These are phyloP conservation scores for Eimeria tenella DNA, from an alignment of 169 alveolate genomes.

Conservation along the genomic window DNA sequence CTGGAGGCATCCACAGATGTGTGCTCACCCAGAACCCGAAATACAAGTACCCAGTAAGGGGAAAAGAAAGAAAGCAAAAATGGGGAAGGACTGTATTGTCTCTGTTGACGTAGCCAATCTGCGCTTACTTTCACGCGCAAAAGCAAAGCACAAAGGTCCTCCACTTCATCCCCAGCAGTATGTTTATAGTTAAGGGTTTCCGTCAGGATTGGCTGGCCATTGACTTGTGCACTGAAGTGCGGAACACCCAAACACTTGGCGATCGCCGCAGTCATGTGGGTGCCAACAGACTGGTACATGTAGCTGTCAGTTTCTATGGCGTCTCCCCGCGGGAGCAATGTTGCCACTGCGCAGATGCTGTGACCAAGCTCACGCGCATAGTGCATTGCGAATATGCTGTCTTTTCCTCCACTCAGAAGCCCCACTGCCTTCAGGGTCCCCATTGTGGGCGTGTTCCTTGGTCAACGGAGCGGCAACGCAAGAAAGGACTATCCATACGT, in stretches of 20 bases:
- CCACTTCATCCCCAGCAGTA: slow-evolving; percentile 94
- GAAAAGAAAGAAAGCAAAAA: not conserved
- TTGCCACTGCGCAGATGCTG: slow-evolving; percentile 79
- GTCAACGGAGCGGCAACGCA: too few relatives aligned
- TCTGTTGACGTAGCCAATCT: too few relatives aligned
- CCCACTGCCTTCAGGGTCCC: slow-evolving; percentile 87
- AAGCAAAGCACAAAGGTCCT: slow-evolving; percentile 91
- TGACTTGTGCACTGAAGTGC: slow-evolving; percentile 62
- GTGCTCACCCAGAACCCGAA: not conserved
- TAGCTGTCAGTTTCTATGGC: slow-evolving; percentile 80
- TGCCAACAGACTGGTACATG: slow-evolving; percentile 96
- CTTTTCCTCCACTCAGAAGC: slow-evolving; percentile 93
- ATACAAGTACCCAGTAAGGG: not conserved
- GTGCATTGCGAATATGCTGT: slow-evolving; percentile 86
- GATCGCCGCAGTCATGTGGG: slow-evolving; percentile 93
- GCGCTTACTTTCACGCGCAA: slow-evolving; percentile 84
- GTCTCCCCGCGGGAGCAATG: slow-evolving; percentile 75
- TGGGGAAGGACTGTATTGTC: not conserved
- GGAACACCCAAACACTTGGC: slow-evolving; percentile 87
- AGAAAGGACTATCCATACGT: too few relatives aligned
- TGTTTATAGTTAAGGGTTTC: slow-evolving; percentile 84
- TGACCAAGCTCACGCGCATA: slow-evolving; percentile 83
- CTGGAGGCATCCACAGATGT: slow-evolving; percentile 34
- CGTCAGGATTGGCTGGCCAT: slow-evolving; percentile 87
- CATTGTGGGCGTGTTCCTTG: not conserved